Conservation (phyloP, 495 filamentous ascomycete species). For the Aspergillus sclerotiicarbonarius region DNA sequence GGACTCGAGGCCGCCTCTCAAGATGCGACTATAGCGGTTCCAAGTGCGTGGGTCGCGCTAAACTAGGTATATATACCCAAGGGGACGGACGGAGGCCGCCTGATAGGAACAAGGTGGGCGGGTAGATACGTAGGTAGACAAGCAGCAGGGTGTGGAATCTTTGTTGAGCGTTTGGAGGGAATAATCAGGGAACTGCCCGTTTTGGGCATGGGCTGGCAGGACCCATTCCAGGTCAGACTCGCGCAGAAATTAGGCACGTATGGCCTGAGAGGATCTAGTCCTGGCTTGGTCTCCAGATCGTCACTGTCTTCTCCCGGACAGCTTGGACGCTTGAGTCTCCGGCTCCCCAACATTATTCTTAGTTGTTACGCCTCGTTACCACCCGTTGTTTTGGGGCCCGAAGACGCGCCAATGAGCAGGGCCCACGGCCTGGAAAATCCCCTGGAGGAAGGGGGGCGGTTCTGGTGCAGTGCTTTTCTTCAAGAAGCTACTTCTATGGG, state of each 20-base stretch:
- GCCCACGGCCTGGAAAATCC: neutral
- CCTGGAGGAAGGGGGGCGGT: constrained; percentile 3
- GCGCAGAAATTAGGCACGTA: constrained; percentile 3
- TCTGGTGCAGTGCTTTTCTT: constrained; percentile 13
- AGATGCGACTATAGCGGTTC: constrained; percentile 22
- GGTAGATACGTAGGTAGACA: constrained; percentile 14
- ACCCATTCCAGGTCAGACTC: neutral
- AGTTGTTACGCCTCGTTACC: constrained; percentile 4
- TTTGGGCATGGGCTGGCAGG: constrained; percentile 8
- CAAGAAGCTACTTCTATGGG: constrained; percentile 26
- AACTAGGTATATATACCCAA: constrained; percentile 14
- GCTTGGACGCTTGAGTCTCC: constrained; percentile 3
- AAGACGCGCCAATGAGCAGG: constrained; percentile 13
- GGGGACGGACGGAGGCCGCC: constrained; percentile 3
- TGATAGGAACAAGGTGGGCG: constrained; percentile 14
- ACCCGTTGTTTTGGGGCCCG: neutral
- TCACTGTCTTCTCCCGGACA: neutral
- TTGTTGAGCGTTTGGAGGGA: neutral
- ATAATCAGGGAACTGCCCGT: constrained; percentile 8
- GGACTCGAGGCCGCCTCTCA: constrained; percentile 9
- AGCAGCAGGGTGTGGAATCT: neutral
- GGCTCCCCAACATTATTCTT: constrained; percentile 4
- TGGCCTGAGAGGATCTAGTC: neutral
- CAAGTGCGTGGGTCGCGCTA: constrained; percentile 25
- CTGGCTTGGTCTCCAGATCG: constrained; percentile 10